Conservation (phyloP, 805 yeast species). For the Pichia phayaonensis region DNA sequence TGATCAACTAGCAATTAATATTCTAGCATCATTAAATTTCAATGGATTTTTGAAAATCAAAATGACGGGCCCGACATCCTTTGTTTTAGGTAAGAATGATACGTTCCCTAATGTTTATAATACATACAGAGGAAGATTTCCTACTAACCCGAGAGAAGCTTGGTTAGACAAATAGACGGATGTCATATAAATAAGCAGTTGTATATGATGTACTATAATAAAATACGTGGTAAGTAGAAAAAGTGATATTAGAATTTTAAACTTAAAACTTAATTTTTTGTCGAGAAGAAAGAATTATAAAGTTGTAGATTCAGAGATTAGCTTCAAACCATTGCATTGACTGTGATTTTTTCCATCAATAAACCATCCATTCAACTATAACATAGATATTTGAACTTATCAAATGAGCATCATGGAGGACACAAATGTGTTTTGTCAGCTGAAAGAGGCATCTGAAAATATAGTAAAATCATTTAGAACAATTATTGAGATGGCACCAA, state of each 20-base stretch:
- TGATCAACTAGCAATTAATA: constrained; percentile 40
- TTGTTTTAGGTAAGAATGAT: constrained; percentile 25
- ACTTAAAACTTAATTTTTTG: too few relatives aligned
- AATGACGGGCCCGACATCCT: constrained; percentile 23
- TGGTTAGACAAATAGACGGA: constrained; percentile 22
- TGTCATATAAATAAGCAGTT: background rate
- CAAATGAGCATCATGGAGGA: background rate
- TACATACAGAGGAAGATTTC: constrained; percentile 17
- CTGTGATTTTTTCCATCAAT: too few relatives aligned
- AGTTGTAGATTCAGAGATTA: too few relatives aligned
- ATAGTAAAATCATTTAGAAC: constrained; percentile 1
- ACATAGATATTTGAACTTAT: too few relatives aligned
- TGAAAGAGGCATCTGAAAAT: constrained; percentile 7
- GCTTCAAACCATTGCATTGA: too few relatives aligned
- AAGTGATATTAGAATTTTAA: too few relatives aligned
- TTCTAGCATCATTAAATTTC: constrained; percentile 44
- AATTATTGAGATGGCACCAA: constrained; percentile 11
- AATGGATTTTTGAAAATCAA: constrained; percentile 49
- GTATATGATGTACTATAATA: background rate
- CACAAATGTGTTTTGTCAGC: constrained; percentile 1
- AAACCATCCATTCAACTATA: too few relatives aligned
- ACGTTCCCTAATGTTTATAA: constrained; percentile 23
- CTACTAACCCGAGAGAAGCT: constrained; percentile 17
- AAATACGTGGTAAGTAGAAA: too few relatives aligned
- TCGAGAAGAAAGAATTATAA: too few relatives aligned